Evolutionary conservation across 116 monocot species (phyloP).

Genomic region (Dioscorea cayenensis): DNA sequence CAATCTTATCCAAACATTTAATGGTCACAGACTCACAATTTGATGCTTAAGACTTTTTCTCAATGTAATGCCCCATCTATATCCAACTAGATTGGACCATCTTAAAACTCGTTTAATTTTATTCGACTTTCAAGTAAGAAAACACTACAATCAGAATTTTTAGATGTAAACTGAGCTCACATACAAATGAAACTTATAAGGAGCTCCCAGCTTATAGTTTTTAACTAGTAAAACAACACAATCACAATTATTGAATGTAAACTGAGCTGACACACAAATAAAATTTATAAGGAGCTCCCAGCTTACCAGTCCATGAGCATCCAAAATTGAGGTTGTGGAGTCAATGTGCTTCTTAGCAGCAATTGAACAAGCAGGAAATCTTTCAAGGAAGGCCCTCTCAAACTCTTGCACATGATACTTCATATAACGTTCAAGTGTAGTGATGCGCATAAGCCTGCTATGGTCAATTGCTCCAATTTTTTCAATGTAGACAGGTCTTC

Average conservation of each 20-base stretch:
- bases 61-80: no score
- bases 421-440: slow-evolving; percentile 75
- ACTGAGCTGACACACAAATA: no score
- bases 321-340: slow-evolving; percentile 77
- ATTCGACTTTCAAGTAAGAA: no score
- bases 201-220: slow-evolving; percentile 25
- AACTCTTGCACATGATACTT: slow-evolving; percentile 96
- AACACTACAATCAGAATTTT: no score
- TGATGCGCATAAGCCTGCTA: slow-evolving; percentile 69
- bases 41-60: no score
- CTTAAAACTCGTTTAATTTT: no score
- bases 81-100: no score
- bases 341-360: slow-evolving; percentile 78
- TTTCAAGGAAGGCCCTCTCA: slow-evolving; percentile 63
- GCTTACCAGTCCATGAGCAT: slow-evolving; percentile 93
- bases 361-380: slow-evolving; percentile 87
- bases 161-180: no score
- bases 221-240: no score
- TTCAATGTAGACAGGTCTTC: slow-evolving; percentile 89
- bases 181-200: neutral
- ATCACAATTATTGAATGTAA: no score
- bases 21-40: no score
- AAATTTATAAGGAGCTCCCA: slow-evolving; percentile 1
- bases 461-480: slow-evolving; percentile 81
- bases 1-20: no score